Conservation (phyloP, 2,329 filamentous ascomycete species). For the Cordyceps cicadae region DNA sequence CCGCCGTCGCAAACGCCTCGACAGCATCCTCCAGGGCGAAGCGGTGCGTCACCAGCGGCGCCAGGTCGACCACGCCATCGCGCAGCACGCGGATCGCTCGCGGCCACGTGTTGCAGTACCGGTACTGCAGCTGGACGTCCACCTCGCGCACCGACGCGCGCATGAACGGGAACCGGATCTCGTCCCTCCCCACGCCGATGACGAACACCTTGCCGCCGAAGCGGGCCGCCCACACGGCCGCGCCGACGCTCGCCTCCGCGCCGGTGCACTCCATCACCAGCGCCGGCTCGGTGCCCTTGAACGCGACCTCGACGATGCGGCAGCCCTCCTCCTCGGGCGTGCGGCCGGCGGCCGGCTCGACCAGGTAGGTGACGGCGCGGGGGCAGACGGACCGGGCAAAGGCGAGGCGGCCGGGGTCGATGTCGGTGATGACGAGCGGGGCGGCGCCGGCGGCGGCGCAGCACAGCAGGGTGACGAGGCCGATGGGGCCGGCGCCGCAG, state of each 20-base stretch:
- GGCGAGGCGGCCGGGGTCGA: slow-evolving; percentile 73
- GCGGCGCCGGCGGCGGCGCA: slow-evolving; percentile 78
- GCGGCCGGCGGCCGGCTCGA: slow-evolving; percentile 48
- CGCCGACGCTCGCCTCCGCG: slow-evolving; percentile 78
- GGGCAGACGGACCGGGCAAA: slow-evolving; percentile 83
- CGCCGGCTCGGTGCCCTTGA: slow-evolving; percentile 73
- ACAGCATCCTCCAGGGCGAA: slow-evolving; percentile 79
- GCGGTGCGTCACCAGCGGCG: slow-evolving; percentile 78
- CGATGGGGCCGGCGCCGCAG: slow-evolving; percentile 90
- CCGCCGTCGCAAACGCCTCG: slow-evolving; percentile 81
- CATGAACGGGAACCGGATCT: slow-evolving; percentile 97
- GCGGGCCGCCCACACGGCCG: slow-evolving; percentile 82
- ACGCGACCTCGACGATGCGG: slow-evolving; percentile 50
- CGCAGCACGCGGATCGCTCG: slow-evolving; percentile 81
- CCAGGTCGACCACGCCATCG: slow-evolving; percentile 74
- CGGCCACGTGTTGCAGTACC: slow-evolving; percentile 95
- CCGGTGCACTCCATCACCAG: slow-evolving; percentile 90
- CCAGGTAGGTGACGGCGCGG: slow-evolving; percentile 70
- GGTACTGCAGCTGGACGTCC: slow-evolving; percentile 93
- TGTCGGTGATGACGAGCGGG: slow-evolving; percentile 89
- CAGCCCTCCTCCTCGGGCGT: slow-evolving; percentile 57
- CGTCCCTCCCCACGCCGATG: slow-evolving; percentile 89
- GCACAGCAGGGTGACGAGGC: slow-evolving; percentile 79
- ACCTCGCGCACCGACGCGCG: slow-evolving; percentile 81
- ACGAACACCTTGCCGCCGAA: slow-evolving; percentile 97